phyloP scores from a whole-genome alignment of 1,284 basidiomycete species.

The Pseudozyma tsukubaensis region DNA sequence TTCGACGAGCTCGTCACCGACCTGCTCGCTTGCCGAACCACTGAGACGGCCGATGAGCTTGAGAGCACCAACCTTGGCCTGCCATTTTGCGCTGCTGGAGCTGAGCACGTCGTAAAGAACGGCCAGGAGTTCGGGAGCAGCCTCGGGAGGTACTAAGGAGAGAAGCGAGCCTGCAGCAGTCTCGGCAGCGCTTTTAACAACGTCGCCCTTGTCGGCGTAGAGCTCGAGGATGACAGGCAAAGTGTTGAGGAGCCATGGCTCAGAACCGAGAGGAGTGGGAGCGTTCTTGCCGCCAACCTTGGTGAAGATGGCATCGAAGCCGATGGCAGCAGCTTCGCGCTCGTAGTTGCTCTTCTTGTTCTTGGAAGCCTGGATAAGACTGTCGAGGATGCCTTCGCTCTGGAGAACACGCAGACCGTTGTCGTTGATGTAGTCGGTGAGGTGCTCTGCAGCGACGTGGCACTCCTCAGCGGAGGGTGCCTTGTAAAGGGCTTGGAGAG shows the following conservation, averaged over 20 bases:
- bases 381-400: slow-evolving; percentile 67
- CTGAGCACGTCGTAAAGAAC: slow-evolving; percentile 80
- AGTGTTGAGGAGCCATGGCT: slow-evolving; percentile 83
- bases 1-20: slow-evolving; percentile 84
- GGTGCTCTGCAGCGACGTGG: slow-evolving; percentile 66
- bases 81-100: slow-evolving; percentile 83
- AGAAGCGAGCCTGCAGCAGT: slow-evolving; percentile 86
- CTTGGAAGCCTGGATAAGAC: slow-evolving; percentile 75
- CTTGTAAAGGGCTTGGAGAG: slow-evolving; percentile 55
- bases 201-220: slow-evolving; percentile 93
- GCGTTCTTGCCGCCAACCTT: slow-evolving; percentile 68
- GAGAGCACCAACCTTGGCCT: slow-evolving; percentile 91
- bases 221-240: slow-evolving; percentile 85
- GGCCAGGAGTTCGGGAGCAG: slow-evolving; percentile 77
- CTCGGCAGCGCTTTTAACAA: slow-evolving; percentile 84
- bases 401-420: slow-evolving; percentile 67
- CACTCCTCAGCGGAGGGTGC: slow-evolving; percentile 60
- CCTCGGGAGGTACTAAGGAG: slow-evolving; percentile 84
- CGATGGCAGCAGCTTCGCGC: slow-evolving; percentile 89
- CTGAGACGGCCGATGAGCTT: slow-evolving; percentile 78
- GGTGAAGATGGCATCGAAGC: slow-evolving; percentile 69
- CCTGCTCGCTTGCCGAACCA: slow-evolving; percentile 79
- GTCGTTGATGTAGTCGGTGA: slow-evolving; percentile 68
- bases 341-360: slow-evolving; percentile 88
- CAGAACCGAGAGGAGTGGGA: slow-evolving; percentile 77